Evolutionary conservation across 2,329 filamentous ascomycete species (phyloP).

Genomic region (Cercospora sp.): DNA sequence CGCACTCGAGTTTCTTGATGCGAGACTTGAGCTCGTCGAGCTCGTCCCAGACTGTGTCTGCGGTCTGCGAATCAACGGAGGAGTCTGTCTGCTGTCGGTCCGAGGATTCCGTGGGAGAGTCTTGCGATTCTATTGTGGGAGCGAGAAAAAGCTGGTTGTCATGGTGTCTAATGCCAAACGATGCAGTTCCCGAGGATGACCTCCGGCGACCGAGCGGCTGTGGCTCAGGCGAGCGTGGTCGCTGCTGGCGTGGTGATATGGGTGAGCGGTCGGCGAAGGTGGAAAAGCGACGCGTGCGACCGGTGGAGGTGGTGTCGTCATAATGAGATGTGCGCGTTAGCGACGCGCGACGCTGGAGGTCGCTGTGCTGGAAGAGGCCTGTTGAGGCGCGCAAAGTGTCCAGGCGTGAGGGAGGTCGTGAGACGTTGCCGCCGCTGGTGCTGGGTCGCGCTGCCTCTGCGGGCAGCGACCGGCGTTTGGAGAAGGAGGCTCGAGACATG

Average conservation of each 20-base stretch:
- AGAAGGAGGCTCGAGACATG: constrained; percentile 15
- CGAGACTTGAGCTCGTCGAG: constrained; percentile 92
- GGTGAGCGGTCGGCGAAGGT: constrained; percentile 26
- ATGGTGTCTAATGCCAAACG: constrained; percentile 10
- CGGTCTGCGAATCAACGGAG: constrained; percentile 83
- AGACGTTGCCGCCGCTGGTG: constrained; percentile 9
- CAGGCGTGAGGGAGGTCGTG: constrained; percentile 28
- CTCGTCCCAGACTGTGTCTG: constrained; percentile 96
- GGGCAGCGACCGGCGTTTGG: constrained; percentile 22
- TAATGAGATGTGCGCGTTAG: constrained; percentile 13
- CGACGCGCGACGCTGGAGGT: constrained; percentile 4
- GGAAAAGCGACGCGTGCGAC: constrained; percentile 27
- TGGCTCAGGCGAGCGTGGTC: constrained; percentile 32
- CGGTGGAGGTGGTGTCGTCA: constrained; percentile 29
- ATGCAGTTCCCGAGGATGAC: constrained; percentile 28
- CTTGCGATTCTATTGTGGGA: constrained; percentile 18
- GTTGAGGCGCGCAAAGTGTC: constrained; percentile 21
- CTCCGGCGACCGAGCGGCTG: constrained; percentile 28
- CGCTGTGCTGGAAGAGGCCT: constrained; percentile 25
- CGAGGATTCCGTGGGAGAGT: constrained; percentile 42
- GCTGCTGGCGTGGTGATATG: constrained; percentile 27
- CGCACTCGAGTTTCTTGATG: constrained; percentile 85
- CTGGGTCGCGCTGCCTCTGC: background rate
- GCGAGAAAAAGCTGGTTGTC: constrained; percentile 6
- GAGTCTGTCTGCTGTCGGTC: constrained; percentile 52